Evolutionary conservation across 2,329 filamentous ascomycete genomes (phyloP), one percentile per base, ranked within the genome.

Genomic region (Corniculantispora saksenae): DNA sequence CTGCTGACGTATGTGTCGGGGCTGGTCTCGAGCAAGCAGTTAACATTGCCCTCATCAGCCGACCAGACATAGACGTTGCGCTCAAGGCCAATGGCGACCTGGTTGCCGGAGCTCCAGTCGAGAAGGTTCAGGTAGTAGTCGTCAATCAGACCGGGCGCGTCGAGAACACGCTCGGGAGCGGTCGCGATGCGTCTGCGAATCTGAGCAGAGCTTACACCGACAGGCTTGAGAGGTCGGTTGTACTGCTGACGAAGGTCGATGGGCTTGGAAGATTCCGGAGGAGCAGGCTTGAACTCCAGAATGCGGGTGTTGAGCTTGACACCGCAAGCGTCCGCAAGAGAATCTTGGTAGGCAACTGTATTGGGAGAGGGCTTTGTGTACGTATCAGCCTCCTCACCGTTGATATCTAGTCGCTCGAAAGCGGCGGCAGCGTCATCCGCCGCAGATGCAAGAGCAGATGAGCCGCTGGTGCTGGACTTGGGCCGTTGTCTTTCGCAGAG

Each of bases 51-150:
- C 74, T 93, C 91, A 70, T 98, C 95, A 17, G 95, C 95, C 43
- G 95, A 98, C 95, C 95, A 99, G 72, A 99, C 92, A 74, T 99
- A 99, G 72, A 99, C 95, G 71, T 91, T 97, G 70, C 94, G 93
- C 83, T 98, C 95, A 15, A 99, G 88, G 65, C 94, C 95, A 76
- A 99, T 98, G 57, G 95, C 95, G 63, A 99, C 94, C 79, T 99
- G 95, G 83, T 99, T 99, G 67, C 91, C 90, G 8, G 93, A 95
- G 76, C 94, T 97, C 95, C 95, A 99, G 82, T 99, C 95, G 29
- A 99, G 88, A 47, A 99, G 86, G 83, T 99, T 99, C 72, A 99
- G 91, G 79, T 99, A 99, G 86, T 98, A 99, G 82, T 99, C 95
- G 74, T 99, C 95, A 67, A 98, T 91, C 61, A 99, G 88, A 64